Conservation (phyloP, 2,329 filamentous ascomycete genomes). For the Cercospora sp. region DNA sequence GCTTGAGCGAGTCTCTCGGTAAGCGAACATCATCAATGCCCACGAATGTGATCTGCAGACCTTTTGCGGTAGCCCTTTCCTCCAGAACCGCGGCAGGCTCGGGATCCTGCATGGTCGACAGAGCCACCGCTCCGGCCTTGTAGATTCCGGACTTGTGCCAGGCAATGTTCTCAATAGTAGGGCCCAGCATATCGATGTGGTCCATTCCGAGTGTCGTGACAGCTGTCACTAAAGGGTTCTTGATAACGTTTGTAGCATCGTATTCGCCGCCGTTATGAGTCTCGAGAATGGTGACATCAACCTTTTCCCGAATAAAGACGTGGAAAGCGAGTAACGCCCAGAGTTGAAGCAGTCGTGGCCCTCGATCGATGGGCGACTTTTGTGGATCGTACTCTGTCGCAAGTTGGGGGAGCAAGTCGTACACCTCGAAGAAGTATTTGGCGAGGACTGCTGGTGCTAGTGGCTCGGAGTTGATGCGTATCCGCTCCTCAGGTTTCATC, state of each 20-base stretch:
- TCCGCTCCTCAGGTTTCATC: constrained; percentile 76
- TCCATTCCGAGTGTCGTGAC: constrained; percentile 84
- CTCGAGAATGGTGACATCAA: constrained; percentile 78
- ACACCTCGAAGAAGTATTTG: constrained; percentile 78
- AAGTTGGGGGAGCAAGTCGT: constrained; percentile 59
- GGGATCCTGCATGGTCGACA: constrained; percentile 51
- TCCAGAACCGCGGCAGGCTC: constrained; percentile 48
- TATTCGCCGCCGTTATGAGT: constrained; percentile 91
- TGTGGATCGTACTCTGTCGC: constrained; percentile 45
- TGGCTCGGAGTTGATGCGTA: constrained; percentile 71
- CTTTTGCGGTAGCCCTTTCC: constrained; percentile 50
- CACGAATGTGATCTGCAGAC: constrained; percentile 49
- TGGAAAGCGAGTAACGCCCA: constrained; percentile 85
- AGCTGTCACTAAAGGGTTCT: constrained; percentile 66
- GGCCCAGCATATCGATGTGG: constrained; percentile 75
- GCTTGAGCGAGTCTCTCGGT: constrained; percentile 52
- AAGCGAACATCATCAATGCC: constrained; percentile 49
- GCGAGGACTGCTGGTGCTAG: constrained; percentile 68
- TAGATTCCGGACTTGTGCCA: constrained; percentile 91
- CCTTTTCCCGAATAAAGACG: constrained; percentile 72
- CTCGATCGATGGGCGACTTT: constrained; percentile 62
- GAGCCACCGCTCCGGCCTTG: constrained; percentile 63
- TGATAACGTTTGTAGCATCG: constrained; percentile 83
- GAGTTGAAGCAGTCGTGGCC: constrained; percentile 72
- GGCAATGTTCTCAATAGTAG: constrained; percentile 75